Evolutionary conservation across 2,329 filamentous ascomycete genomes (phyloP), one percentile per base, ranked within the genome.

Genomic region (Colletotrichum sp.): DNA sequence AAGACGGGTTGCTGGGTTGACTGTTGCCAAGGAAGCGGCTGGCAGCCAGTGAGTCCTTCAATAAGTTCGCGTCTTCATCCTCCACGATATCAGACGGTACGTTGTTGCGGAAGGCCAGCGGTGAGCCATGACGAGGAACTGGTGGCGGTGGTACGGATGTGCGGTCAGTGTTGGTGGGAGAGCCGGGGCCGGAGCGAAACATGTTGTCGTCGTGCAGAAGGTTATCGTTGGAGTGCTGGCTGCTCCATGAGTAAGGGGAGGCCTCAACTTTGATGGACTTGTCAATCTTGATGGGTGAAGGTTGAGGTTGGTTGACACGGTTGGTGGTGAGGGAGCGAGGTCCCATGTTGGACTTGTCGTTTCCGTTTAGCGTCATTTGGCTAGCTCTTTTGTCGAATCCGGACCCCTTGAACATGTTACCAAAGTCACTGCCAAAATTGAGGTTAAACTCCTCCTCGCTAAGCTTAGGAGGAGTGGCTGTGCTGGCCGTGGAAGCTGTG

Each of bases 351-450:
- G 74, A 67, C 34, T 69, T 27, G 13, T 83, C 82, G 39, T 86
- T 85, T 25, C 85, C 82, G 52, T 82, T 87, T 71, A 89, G 76
- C 6, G 89, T 90, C n/a, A 84, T 84, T 65, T 87, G 84, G 79
- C 89, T 90, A 27, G 87, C 84, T 75, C 90, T 85, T 82, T 91
- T 91, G 77, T 91, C 89, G 65, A 90, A 90, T n/a, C 84, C 85
- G 13, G 85, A 84, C 15, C 74, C 74, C 61, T 74, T 66, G 55
- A 92, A 86, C 88, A 92, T 90, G 72, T 86, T 90, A 75, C 88
- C 87, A 77, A 92, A 90, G 79, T 92, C 90, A 63, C 90, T 88
- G 19, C 91, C 91, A 64, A 92, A 80, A 79, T 92, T 90, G 19
- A 92, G 79, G 55, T 83, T 82, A 72, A 87, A 86, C 71, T 87